Base-by-base conservation (phyloP, 768 basidiomycete species). In the Lactarius evosmus region DNA sequence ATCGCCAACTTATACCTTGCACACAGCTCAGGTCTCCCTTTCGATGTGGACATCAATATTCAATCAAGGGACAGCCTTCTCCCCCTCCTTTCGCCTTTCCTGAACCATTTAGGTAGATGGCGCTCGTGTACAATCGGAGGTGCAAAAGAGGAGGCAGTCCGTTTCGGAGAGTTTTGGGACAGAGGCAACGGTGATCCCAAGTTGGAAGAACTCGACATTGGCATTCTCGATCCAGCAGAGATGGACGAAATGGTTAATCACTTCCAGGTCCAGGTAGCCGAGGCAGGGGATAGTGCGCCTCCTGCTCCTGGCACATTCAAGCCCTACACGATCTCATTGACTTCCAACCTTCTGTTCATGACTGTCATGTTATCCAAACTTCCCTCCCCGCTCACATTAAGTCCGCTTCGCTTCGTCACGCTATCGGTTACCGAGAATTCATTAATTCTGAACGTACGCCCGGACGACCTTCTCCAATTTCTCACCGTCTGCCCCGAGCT, bases 21-120 rank as follows among this genome's bases (percentile, higher is more conserved):
- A 60, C 79, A 78, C 54, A 87, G 87, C 4, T 66, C 73, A 6
- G 83, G 83, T 0, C 78, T 88, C 40, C 76, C 77, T 0, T 81
- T 88, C 68, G 78, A 82, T 65, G 75, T 90, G 56, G 76, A 83
- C 40, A 70, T 90, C 61, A 73, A 79, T 17, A 73, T 85, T 22
- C 61, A 74, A 25, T 76, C 80, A 60, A 73, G 78, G 30, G 83
- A 87, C 62, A 74, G 75, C 61, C 75, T 89, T 36, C 78, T 90
- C 4, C 81, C 88, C 9, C 78, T 90, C 63, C 75, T 91, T 36
- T 85, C 86, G 0, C 86, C 85, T 5, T 76, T 90, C 38, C 75
- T 91, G 0, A 76, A 81, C 11, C 75, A 80, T 32, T 70, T 89
- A 49, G 70, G 76, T 62, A 82, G 89, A 44, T 90, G 88, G 87